Base-by-base conservation (phyloP, 768 basidiomycete genomes). In the Coprinopsis marcescibilis region DNA sequence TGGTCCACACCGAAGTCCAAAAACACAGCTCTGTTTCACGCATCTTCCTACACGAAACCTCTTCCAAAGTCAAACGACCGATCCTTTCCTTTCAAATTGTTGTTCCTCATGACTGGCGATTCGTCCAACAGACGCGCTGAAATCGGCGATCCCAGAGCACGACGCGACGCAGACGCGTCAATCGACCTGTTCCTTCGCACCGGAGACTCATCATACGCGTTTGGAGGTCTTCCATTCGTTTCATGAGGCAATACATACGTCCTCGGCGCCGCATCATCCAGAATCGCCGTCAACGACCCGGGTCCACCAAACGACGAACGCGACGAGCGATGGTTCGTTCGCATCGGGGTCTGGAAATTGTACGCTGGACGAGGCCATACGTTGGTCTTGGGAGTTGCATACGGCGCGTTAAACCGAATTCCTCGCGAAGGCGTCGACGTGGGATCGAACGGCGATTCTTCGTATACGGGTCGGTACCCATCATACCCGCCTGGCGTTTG, bases 341-440 rank as follows among this genome's bases (percentile, higher is more conserved):
- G 68, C 12, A 71, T 71, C 34, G 81, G 82, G 7, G 81, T 81
- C 39, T 77, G 76, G 60, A 77, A 78, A 13, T 43, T 72, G 46
- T 5, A 69, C 68, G 41, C 65, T 19, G 72, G 67, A 11, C 66
- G 60, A 1, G 66, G 58, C 76, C 77, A 80, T 27, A 66, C 52
- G 25, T 61, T 70, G 38, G 71, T 71, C 60, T 82, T 85, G n/a
- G 83, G 83, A 15, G 82, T 85, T 32, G 73, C 65, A 55, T 83
- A 83, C 2, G 48, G 34, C 10, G 62, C 63, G 34, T 70, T 71
- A 54, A 85, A 80, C 56, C 69, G 78, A 54, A 87, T 80, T 3
- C 86, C 85, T 35, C 87, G 70, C n/a, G 87, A 89, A 3, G 87
- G 87, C 7, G 87, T 89, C 15, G 85, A 83, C 20, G 81, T 80